Base-by-base conservation (phyloP, 2,329 filamentous ascomycete species). In the Alternaria gaisen region DNA sequence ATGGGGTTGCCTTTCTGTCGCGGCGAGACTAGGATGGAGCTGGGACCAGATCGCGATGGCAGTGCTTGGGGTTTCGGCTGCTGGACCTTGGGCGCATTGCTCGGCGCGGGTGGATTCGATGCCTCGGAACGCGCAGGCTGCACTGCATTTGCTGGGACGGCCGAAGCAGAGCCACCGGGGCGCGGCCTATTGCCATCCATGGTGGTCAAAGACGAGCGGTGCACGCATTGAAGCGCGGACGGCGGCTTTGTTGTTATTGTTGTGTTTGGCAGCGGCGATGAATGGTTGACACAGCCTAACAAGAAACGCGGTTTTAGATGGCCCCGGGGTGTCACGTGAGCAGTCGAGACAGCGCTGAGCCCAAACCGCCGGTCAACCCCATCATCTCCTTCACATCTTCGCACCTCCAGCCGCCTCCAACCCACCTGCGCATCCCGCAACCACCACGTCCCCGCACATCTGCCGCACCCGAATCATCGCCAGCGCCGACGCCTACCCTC, bases 1-100 rank as follows among this genome's bases (percentile, higher is more conserved):
- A 98, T 91, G 0, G 95, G 95, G 72, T 99, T 99, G 63, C 94
- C 95, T 79, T 97, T 96, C 79, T 99, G 94, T 41, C 94, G 89
- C 16, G 92, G 90, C 36, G 94, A 97, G 30, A 98, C 94, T 20
- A 97, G 85, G 67, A 98, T 97, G 5, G 91, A 88, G 16, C 91
- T 93, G 4, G 91, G 90, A 2, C 87, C 83, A 53, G 84, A 77
- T 66, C 87, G 83, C 61, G 87, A 86, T 0, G 92, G 86, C 3
- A 97, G 84, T n/a, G 88, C 90, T 81, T 97, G 94, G 0, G 94
- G 94, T 59, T 90, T 96, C 11, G 93, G 94, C 79, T 97, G 94
- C 34, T 94, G 89, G 26, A 96, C 85, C 72, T 89, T 40, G 75
- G 71, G 72, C 57, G 69, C 61, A 60, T 60, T 64, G 56, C 61